phyloP scores from a whole-genome alignment of 805 yeast genomes.

The Teunomyces aglyptinius region DNA sequence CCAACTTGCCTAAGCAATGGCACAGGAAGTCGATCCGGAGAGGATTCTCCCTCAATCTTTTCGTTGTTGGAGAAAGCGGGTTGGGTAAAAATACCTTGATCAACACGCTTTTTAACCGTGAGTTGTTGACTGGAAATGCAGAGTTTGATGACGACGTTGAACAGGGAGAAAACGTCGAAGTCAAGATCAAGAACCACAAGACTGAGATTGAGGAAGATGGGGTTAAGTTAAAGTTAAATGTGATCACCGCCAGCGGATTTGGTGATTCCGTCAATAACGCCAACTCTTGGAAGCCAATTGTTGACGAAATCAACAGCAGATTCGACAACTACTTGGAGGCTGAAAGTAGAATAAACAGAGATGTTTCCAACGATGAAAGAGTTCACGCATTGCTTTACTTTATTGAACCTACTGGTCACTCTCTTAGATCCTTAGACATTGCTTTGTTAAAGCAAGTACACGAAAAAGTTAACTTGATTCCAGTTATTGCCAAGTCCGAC shows the following conservation, averaged over 20 bases:
- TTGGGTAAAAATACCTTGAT: slow-evolving; percentile 90
- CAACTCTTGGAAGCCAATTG: slow-evolving; percentile 82
- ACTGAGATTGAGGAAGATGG: slow-evolving; percentile 81
- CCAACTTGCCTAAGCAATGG: slow-evolving; percentile 98
- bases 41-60: slow-evolving; percentile 84
- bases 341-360: slow-evolving; percentile 80
- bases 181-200: slow-evolving; percentile 60
- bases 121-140: slow-evolving; percentile 34
- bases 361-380: slow-evolving; percentile 71
- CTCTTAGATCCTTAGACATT: slow-evolving; percentile 83
- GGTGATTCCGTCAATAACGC: slow-evolving; percentile 82
- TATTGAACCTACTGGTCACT: slow-evolving; percentile 96
- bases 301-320: slow-evolving; percentile 82
- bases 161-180: slow-evolving; percentile 21
- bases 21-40: slow-evolving; percentile 79
- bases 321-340: slow-evolving; percentile 86
- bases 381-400: slow-evolving; percentile 92
- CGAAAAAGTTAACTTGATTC: slow-evolving; percentile 89
- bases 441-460: slow-evolving; percentile 84
- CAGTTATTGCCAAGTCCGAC: slow-evolving; percentile 93
- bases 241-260: slow-evolving; percentile 90
- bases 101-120: slow-evolving; percentile 73
- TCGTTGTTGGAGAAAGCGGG: slow-evolving; percentile 91
- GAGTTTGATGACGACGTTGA: slow-evolving; percentile 16
- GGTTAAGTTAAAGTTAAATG: slow-evolving; percentile 78